A percentile compares a stretch with the other conserved stretches of the same genome.
These are phyloP conservation scores for Hippophae gyantsensis DNA, from an alignment of 306 rosid species.

Conservation along the genomic window DNA sequence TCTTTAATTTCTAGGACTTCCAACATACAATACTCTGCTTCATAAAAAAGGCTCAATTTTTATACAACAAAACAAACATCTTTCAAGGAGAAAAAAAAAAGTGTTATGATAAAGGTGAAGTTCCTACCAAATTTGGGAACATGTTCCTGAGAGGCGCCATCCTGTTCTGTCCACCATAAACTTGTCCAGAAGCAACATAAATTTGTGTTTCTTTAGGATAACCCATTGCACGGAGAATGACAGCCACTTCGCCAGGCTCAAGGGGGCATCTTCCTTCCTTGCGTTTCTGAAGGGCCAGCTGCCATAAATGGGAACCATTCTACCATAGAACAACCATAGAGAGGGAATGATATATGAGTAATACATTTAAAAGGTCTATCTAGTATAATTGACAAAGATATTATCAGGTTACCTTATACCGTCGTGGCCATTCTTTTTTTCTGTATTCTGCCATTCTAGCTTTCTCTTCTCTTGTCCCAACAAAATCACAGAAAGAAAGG, in stretches of 20 bases:
- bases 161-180: slow-evolving; percentile 96
- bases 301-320: slow-evolving; percentile 99
- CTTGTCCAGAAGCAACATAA: slow-evolving; percentile 98
- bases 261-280: slow-evolving; percentile 99
- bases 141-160: slow-evolving; percentile 95
- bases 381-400: slow-evolving; percentile 3
- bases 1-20: too few relatives aligned
- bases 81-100: neutral
- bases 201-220: slow-evolving; percentile 96
- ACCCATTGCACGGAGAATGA: slow-evolving; percentile 97
- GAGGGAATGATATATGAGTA: slow-evolving; percentile 6
- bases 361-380: slow-evolving; percentile 11
- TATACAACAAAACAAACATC: neutral
- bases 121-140: slow-evolving; percentile 80
- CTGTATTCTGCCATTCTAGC: slow-evolving; percentile 88
- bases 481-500: slow-evolving; percentile 93
- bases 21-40: too few relatives aligned
- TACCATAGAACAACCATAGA: slow-evolving; percentile 31
- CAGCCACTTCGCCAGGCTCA: slow-evolving; percentile 99
- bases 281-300: slow-evolving; percentile 92
- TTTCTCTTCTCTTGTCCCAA: slow-evolving; percentile 96
- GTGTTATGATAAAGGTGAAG: neutral
- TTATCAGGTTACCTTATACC: slow-evolving; percentile 65
- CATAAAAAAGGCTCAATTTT: too few relatives aligned
- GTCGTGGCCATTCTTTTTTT: slow-evolving; percentile 96